A percentile compares a stretch with the other conserved stretches of the same genome.
phyloP scores from a whole-genome alignment of 148 eudicot genomes.

The Drosera capensis region DNA sequence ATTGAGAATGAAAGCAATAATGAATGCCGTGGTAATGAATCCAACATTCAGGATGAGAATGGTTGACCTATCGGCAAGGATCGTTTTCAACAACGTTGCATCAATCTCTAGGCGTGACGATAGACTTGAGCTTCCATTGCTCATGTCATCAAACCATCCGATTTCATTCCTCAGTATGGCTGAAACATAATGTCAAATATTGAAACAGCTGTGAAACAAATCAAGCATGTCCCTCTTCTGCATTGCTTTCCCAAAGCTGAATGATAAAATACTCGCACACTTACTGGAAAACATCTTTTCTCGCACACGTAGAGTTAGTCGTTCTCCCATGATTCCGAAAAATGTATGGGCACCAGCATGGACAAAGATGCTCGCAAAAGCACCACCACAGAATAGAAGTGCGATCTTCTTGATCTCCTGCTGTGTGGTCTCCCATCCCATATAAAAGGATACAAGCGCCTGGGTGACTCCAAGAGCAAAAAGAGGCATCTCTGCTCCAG shows the following conservation, averaged over 20 bases:
- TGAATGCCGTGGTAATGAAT: neutral
- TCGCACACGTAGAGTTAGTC: slow-evolving; percentile 77
- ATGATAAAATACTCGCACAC: no score
- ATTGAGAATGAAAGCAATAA: neutral
- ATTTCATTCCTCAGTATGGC: slow-evolving; percentile 81
- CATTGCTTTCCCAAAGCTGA: no score
- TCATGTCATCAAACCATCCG: slow-evolving; percentile 76
- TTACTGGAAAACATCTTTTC: slow-evolving; percentile 78
- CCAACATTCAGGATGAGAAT: neutral
- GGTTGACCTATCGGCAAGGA: neutral
- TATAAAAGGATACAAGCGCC: slow-evolving; percentile 85
- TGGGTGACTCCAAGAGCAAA: slow-evolving; percentile 91
- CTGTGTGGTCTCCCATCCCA: slow-evolving; percentile 78
- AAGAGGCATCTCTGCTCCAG: slow-evolving; percentile 80
- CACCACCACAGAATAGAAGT: slow-evolving; percentile 66
- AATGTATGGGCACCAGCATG: slow-evolving; percentile 25
- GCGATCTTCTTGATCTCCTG: slow-evolving; percentile 67
- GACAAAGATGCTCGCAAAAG: slow-evolving; percentile 37
- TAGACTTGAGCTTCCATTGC: slow-evolving; percentile 64
- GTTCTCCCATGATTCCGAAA: slow-evolving; percentile 83
- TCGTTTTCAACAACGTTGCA: neutral
- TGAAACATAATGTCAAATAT: no score
- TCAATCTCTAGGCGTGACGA: slow-evolving; percentile 61
- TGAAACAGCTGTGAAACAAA: no score
- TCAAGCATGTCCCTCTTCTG: no score